Percentiles rank a stretch among this genome's conserved stretches.
Conservation (phyloP, 345 rosid species). For the Dipteronia dyeriana region DNA sequence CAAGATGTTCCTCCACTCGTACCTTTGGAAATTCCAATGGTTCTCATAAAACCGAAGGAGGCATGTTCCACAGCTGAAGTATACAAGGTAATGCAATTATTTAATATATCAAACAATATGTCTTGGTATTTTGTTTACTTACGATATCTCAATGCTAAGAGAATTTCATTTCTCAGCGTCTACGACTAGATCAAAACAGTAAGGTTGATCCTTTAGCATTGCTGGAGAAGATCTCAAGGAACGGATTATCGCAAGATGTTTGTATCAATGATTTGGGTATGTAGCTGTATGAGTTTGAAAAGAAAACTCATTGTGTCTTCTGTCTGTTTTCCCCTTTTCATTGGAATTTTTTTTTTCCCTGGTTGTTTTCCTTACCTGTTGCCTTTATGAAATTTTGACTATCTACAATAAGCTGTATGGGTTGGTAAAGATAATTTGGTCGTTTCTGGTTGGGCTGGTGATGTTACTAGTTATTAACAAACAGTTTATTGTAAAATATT, state of each 20-base stretch:
- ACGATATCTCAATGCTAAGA: conserved; percentile 13
- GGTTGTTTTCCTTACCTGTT: neutral
- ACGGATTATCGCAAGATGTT: conserved; percentile 80
- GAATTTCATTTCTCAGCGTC: conserved; percentile 46
- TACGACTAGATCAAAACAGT: conserved; percentile 71
- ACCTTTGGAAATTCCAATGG: conserved; percentile 73
- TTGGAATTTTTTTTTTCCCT: neutral
- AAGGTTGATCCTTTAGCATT: conserved; percentile 66
- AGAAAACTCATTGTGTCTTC: conserved; percentile 14
- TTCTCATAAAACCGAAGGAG: conserved; percentile 83
- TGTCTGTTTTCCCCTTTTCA: neutral
- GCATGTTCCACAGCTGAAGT: conserved; percentile 96
- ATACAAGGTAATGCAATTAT: conserved; percentile 61
- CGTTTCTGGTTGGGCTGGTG: conserved; percentile 8
- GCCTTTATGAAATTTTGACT: neutral
- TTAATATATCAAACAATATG: neutral
- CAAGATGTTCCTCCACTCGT: conserved; percentile 80
- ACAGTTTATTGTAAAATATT: neutral
- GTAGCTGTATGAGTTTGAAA: conserved; percentile 17
- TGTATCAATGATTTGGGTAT: conserved; percentile 94
- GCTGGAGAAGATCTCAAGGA: conserved; percentile 68
- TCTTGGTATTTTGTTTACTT: conserved; percentile 9
- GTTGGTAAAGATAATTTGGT: conserved; percentile 1
- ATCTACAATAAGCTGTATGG: neutral
- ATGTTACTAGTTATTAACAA: neutral